Conservation (phyloP, 2,329 filamentous ascomycete genomes). For the Colletotrichum tabaci region DNA sequence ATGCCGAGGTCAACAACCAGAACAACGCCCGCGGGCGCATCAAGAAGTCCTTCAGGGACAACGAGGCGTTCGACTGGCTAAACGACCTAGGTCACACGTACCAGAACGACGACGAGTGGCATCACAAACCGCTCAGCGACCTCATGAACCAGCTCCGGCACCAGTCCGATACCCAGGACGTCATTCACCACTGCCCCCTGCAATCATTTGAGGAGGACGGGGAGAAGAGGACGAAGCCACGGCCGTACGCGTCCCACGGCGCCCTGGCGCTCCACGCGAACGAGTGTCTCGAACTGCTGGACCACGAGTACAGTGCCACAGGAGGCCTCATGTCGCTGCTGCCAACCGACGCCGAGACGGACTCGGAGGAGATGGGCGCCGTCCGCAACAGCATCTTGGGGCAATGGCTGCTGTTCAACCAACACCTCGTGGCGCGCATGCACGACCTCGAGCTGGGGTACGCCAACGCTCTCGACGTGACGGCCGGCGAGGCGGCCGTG, state of each 20-base stretch:
- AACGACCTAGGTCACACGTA: constrained; percentile 66
- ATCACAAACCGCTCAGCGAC: constrained; percentile 62
- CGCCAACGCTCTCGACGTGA: constrained; percentile 64
- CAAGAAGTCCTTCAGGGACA: constrained; percentile 52
- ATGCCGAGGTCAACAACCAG: constrained; percentile 48
- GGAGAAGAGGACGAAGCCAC: constrained; percentile 44
- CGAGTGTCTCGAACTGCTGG: constrained; percentile 71
- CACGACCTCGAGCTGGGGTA: constrained; percentile 71
- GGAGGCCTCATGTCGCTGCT: constrained; percentile 71
- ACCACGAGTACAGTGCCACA: constrained; percentile 70
- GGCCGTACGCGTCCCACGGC: constrained; percentile 63
- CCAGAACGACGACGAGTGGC: constrained; percentile 61
- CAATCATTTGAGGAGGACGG: constrained; percentile 45
- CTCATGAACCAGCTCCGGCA: constrained; percentile 62
- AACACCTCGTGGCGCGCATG: constrained; percentile 67
- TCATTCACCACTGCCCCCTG: constrained; percentile 64
- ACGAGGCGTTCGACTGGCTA: constrained; percentile 72
- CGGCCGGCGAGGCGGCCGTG: constrained; percentile 65
- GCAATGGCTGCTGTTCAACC: constrained; percentile 69
- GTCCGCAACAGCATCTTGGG: constrained; percentile 69
- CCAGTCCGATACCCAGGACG: constrained; percentile 58
- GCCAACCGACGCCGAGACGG: constrained; percentile 57
- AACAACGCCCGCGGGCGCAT: constrained; percentile 25
- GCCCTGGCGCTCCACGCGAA: constrained; percentile 71
- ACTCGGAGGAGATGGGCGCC: constrained; percentile 54